Percentiles rank a stretch among this genome's conserved stretches.
Evolutionary conservation across 2,329 filamentous ascomycete genomes (phyloP).

Genomic region (Tympanopsis confertula): DNA sequence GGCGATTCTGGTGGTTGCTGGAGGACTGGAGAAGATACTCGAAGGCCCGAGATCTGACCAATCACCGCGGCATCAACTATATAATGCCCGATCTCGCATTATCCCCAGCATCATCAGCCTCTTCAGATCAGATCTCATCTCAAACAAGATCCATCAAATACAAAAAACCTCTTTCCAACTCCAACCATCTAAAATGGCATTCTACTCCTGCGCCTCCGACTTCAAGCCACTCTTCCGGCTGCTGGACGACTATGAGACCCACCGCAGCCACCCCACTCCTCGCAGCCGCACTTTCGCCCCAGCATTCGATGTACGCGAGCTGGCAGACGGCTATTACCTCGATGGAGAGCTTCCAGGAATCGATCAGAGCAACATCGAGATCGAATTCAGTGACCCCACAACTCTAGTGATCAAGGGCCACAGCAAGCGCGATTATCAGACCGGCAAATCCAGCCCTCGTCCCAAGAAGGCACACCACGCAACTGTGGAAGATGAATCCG

Average conservation of each 20-base stretch:
- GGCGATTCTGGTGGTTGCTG: no score
- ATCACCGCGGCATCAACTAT: no score
- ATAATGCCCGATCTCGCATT: no score
- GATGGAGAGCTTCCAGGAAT: background rate
- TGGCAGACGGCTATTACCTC: background rate
- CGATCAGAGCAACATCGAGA: background rate
- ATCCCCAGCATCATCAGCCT: background rate
- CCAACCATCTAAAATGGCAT: background rate
- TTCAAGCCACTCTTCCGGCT: background rate
- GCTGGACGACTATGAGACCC: conserved; percentile 1
- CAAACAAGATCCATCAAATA: background rate
- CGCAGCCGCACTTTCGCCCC: background rate
- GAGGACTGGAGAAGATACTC: no score
- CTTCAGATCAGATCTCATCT: background rate
- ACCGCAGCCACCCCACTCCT: background rate
- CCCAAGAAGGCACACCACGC: background rate
- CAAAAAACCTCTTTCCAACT: background rate
- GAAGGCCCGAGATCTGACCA: no score
- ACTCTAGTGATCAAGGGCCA: conserved; percentile 1
- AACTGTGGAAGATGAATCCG: background rate
- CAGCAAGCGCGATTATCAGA: background rate
- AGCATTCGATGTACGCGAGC: background rate
- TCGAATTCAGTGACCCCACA: background rate
- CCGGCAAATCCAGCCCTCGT: background rate
- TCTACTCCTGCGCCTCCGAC: background rate